Percentiles rank a stretch among this genome's conserved stretches.
phyloP scores from a whole-genome alignment of 1,284 basidiomycete species.

The Rhodofomes roseus region DNA sequence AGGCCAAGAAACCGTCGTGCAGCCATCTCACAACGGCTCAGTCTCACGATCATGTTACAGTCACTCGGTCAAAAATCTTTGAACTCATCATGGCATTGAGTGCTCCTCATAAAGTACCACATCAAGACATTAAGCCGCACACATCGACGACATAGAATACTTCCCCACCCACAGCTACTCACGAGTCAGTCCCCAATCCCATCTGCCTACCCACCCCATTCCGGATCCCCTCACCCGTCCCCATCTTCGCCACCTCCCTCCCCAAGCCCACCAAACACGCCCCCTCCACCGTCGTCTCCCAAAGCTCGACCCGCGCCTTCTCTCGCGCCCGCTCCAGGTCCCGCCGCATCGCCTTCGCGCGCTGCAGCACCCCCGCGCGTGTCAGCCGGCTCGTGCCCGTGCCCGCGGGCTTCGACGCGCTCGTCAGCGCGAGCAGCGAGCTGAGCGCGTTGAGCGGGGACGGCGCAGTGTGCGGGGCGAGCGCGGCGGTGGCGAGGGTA shows the following conservation, averaged over 20 bases:
- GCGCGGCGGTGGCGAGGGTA: no score
- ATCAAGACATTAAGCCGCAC: neutral
- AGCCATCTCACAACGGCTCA: no score
- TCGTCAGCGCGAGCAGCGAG: neutral
- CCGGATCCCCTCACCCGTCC: neutral
- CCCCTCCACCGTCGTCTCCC: constrained; percentile 73
- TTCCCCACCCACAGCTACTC: neutral
- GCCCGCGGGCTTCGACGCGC: neutral
- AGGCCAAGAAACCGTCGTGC: no score
- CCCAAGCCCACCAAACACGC: constrained; percentile 56
- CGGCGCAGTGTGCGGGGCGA: neutral
- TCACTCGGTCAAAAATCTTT: no score
- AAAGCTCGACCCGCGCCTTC: constrained; percentile 58
- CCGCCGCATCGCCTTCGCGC: constrained; percentile 48
- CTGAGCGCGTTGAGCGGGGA: neutral
- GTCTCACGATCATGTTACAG: no score
- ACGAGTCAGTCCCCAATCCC: neutral
- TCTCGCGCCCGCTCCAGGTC: constrained; percentile 55
- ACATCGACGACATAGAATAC: neutral
- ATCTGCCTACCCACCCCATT: neutral
- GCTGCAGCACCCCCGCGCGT: constrained; percentile 19
- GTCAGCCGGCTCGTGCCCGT: neutral
- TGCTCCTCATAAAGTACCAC: no score
- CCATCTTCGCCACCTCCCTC: constrained; percentile 30
- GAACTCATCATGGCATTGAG: no score